A percentile compares a stretch with the other conserved stretches of the same genome.
Conservation (phyloP, 108 stramenopile genomes). For the Cyclotella baltica region DNA sequence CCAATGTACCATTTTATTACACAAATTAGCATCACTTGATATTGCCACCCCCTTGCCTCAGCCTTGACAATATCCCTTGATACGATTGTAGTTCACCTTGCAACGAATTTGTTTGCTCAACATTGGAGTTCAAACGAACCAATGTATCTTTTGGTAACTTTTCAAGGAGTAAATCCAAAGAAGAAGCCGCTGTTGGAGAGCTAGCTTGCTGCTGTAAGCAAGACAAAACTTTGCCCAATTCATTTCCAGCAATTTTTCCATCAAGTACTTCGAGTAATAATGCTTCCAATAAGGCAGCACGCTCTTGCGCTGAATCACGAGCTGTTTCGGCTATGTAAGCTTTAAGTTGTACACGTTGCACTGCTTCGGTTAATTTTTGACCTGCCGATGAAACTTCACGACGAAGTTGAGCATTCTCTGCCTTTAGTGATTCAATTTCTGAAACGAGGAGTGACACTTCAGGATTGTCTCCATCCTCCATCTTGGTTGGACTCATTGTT, state of each 20-base stretch:
- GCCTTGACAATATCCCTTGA: not conserved
- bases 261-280: slow-evolving; percentile 15
- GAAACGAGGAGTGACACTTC: slow-evolving; percentile 1
- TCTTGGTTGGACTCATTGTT: not conserved
- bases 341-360: slow-evolving; percentile 51
- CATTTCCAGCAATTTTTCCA: not conserved
- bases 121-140: not conserved
- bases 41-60: not conserved
- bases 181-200: not conserved
- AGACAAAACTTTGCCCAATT: not conserved
- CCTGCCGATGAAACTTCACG: slow-evolving; percentile 7
- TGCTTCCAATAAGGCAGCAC: slow-evolving; percentile 31
- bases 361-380: slow-evolving; percentile 34
- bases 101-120: not conserved
- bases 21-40: not conserved
- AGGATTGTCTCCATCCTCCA: slow-evolving; percentile 3
- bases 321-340: slow-evolving; percentile 53
- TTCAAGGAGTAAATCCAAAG: not conserved
- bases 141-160: not conserved
- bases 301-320: slow-evolving; percentile 35
- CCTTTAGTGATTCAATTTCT: slow-evolving; percentile 25
- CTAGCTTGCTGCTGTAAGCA: not conserved
- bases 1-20: too few species aligned
- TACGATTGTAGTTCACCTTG: not conserved
- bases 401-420: slow-evolving; percentile 30